Evolutionary conservation across 176 grass and related monocot genomes (phyloP).

Genomic region (Paspalum vaginatum): DNA sequence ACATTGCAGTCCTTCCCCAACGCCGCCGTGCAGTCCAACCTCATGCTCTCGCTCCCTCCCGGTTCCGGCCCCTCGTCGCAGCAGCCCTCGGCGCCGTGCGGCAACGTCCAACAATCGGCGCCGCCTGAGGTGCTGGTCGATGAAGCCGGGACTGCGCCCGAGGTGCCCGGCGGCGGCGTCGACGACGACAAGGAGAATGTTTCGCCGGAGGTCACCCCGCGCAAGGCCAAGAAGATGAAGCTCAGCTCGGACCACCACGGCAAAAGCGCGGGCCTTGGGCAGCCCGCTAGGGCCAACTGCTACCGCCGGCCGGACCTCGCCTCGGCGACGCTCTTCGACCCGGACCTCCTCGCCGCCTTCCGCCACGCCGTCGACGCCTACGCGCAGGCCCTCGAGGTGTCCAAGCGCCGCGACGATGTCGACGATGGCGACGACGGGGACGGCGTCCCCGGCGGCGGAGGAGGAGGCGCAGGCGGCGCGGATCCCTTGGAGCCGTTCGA

Average conservation of each 20-base stretch:
- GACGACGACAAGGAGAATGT: constrained; percentile 65
- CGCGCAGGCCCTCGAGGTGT: constrained; percentile 33
- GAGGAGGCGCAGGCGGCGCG: neutral
- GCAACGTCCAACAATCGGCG: constrained; percentile 8
- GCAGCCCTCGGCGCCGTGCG: neutral
- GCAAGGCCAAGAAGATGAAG: constrained; percentile 50
- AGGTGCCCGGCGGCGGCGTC: neutral
- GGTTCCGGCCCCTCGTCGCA: neutral
- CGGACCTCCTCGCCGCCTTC: constrained; percentile 89
- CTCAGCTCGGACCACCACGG: neutral
- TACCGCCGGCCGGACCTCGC: constrained; percentile 73
- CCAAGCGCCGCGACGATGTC: constrained; percentile 14
- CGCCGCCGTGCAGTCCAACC: constrained; percentile 39
- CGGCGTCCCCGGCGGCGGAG: constrained; percentile 5
- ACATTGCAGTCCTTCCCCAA: constrained; percentile 58
- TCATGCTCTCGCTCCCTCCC: constrained; percentile 36
- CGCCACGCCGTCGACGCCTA: constrained; percentile 66
- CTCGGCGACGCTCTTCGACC: constrained; percentile 80
- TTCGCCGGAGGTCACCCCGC: constrained; percentile 40
- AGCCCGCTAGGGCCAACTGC: too few species aligned
- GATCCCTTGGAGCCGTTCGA: constrained; percentile 59
- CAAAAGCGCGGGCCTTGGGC: constrained; percentile 1
- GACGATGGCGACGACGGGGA: neutral
- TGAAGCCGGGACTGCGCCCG: constrained; percentile 14
- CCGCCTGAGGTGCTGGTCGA: neutral